phyloP scores from a whole-genome alignment of 345 rosid species.

The Eucalyptus pauciflora region DNA sequence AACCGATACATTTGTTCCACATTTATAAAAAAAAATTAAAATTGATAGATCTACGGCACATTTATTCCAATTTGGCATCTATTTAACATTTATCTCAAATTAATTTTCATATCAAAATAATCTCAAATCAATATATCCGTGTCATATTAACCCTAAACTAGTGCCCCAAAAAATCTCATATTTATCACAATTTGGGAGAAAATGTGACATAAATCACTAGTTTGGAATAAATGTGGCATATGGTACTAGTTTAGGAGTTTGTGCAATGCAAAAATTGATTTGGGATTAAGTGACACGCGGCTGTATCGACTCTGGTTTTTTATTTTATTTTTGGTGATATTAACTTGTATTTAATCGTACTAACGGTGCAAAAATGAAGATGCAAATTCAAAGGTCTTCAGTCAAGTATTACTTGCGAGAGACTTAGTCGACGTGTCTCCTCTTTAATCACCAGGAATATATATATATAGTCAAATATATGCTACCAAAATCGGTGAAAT shows the following conservation, averaged over 20 bases:
- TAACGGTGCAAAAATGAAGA: background rate
- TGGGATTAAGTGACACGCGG: too few species aligned
- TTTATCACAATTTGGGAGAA: background rate
- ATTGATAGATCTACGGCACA: fast-evolving
- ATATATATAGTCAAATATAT: too few species aligned
- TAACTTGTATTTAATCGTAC: background rate
- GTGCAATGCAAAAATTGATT: too few species aligned
- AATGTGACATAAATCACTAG: fast-evolving
- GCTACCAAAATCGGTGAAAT: background rate
- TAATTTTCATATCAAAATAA: background rate
- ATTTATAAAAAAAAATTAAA: too few species aligned
- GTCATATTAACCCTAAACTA: too few species aligned
- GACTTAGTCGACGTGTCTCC: background rate
- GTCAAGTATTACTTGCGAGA: background rate
- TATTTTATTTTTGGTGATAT: background rate
- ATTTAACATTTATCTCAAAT: fast-evolving
- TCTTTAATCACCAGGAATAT: background rate
- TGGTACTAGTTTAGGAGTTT: too few species aligned
- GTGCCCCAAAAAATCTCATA: background rate
- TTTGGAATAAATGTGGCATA: fast-evolving
- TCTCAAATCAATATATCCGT: too few species aligned
- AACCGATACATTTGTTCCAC: fast-evolving
- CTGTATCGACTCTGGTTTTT: too few species aligned
- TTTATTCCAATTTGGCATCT: fast-evolving
- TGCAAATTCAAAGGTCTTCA: background rate